Base-by-base conservation (phyloP, 768 basidiomycete genomes). In the Amylocystis lapponica region DNA sequence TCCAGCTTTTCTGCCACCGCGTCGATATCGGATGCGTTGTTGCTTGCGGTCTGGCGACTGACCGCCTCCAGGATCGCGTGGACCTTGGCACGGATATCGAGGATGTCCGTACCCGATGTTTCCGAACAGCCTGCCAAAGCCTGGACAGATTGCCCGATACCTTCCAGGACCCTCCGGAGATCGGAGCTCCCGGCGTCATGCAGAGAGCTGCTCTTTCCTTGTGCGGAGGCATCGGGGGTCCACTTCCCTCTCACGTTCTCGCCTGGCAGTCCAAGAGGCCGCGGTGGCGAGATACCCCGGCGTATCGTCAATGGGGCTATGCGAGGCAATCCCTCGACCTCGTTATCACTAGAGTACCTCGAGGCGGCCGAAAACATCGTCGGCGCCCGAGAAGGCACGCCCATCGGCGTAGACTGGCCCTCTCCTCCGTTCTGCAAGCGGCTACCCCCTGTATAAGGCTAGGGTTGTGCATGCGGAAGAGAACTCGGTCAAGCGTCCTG, bases 1-100 rank as follows among this genome's bases (percentile, higher is more conserved):
- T 67, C 69, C 29, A 76, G 50, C 42, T 64, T 64, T 26, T 51
- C 58, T 22, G 60, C 41, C 5, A 71, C 52, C n/a, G 43, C 50
- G 5, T 48, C 43, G 12, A 45, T 26, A 26, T 31, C 36, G 12
- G 26, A 14, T 22, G 2, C 27, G 16, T 27, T 13, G 6, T 12
- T 22, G n/a, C 31, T 36, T 17, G 27, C 17, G 6, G 25, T 7
- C 27, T 45, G 43, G 17, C 40, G 33, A 17, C 43, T 41, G 11
- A 49, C 44, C 32, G 50, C 47, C 3, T 46, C 35, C 26, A 61
- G 42, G 36, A 56, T 46, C 13, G 51, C 51, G 41, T 58, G 52
- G 3, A 58, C 53, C 23, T 56, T 56, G 13, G 48, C 38, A 10
- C 54, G 48, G 22, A 61, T 57, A n/a, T 44, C 50, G 11, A 47